Percentiles rank a stretch among this genome's conserved stretches.
Evolutionary conservation across 352 stramenopile genomes (phyloP).

Genomic region (Phytophthora pluvialis): DNA sequence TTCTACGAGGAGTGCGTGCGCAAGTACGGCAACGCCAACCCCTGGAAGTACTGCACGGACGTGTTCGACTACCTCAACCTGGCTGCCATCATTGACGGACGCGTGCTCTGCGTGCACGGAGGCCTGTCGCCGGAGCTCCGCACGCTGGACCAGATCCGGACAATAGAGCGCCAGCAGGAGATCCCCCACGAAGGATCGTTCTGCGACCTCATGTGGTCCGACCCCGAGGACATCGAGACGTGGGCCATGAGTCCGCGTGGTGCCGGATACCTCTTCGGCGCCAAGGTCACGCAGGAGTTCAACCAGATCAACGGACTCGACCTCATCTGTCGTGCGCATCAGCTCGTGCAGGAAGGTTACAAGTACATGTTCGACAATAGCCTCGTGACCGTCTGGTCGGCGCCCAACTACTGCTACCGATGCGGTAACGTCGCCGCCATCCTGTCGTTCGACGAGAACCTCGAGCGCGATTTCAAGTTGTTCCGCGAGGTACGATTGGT

Average conservation of each 20-base stretch:
- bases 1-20: slow-evolving; percentile 98
- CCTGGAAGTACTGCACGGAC: slow-evolving; percentile 96
- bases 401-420: slow-evolving; percentile 89
- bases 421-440: slow-evolving; percentile 88
- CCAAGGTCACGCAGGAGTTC: slow-evolving; percentile 89
- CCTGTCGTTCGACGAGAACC: slow-evolving; percentile 82
- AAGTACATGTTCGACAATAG: slow-evolving; percentile 93
- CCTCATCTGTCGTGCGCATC: slow-evolving; percentile 89
- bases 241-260: slow-evolving; percentile 91
- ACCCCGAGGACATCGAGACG: slow-evolving; percentile 95
- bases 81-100: slow-evolving; percentile 93
- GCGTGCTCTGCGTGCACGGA: slow-evolving; percentile 94
- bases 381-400: slow-evolving; percentile 86
- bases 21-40: slow-evolving; percentile 97
- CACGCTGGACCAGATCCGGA: slow-evolving; percentile 95
- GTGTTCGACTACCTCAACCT: slow-evolving; percentile 97
- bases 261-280: slow-evolving; percentile 89
- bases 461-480: slow-evolving; percentile 89
- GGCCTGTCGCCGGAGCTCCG: slow-evolving; percentile 95
- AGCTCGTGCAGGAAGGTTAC: slow-evolving; percentile 92
- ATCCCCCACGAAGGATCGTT: slow-evolving; percentile 96
- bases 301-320: slow-evolving; percentile 93
- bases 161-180: slow-evolving; percentile 97
- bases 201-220: slow-evolving; percentile 98
- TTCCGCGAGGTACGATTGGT: slow-evolving; percentile 78